Evolutionary conservation across 139 green algal genomes (phyloP).

Genomic region (Chlorella sp.): DNA sequence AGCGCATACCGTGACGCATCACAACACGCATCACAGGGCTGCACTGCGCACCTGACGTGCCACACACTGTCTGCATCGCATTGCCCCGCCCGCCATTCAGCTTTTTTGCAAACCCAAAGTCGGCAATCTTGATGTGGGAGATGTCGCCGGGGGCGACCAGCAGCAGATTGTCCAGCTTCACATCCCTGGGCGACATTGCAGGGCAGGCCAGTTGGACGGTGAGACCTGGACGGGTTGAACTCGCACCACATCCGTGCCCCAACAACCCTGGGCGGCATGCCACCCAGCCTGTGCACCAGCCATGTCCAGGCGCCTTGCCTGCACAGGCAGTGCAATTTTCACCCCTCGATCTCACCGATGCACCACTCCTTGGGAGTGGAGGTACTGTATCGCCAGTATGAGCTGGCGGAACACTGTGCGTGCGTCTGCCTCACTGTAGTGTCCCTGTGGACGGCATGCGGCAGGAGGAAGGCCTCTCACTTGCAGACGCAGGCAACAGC

Average conservation of each 20-base stretch:
- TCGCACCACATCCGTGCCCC: too few relatives aligned
- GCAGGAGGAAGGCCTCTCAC: too few relatives aligned
- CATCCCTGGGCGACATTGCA: conserved; percentile 64
- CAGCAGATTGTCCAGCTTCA: conserved; percentile 97
- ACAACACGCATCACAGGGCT: too few relatives aligned
- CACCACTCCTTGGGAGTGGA: conserved; percentile 79
- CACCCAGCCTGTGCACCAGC: too few relatives aligned
- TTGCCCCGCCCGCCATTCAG: conserved; percentile 37
- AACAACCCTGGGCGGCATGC: too few relatives aligned
- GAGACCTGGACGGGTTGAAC: too few relatives aligned
- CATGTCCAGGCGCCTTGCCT: too few relatives aligned
- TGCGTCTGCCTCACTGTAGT: conserved; percentile 84
- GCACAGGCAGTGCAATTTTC: too few relatives aligned
- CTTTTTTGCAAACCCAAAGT: conserved; percentile 91
- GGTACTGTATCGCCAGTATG: conserved; percentile 81
- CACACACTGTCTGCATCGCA: conserved; percentile 86
- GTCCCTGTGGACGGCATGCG: conserved; percentile 55
- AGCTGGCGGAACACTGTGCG: conserved; percentile 81
- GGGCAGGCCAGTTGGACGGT: not conserved
- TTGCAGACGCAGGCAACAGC: too few relatives aligned
- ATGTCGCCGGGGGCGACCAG: conserved; percentile 75
- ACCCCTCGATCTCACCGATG: not conserved
- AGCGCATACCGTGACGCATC: too few relatives aligned
- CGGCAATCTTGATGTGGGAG: conserved; percentile 66
- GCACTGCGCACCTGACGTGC: conserved; percentile 67